Conservation (phyloP, 2,329 filamentous ascomycete genomes). For the Purpureocillium takamizusanense region DNA sequence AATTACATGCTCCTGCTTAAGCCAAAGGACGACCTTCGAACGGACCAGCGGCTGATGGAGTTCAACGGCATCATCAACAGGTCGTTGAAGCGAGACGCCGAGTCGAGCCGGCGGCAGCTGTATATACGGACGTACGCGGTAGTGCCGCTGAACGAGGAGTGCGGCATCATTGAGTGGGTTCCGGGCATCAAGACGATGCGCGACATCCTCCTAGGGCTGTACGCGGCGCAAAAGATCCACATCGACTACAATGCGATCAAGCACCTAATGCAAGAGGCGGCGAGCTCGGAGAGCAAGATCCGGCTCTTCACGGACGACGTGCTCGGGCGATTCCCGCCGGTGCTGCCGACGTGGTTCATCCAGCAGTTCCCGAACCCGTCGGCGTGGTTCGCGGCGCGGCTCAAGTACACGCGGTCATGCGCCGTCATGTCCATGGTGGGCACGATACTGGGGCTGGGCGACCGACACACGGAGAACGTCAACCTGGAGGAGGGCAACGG, state of each 20-base stretch:
- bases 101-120: slow-evolving; percentile 80
- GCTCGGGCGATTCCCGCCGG: slow-evolving; percentile 62
- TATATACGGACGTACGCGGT: slow-evolving; percentile 98
- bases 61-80: slow-evolving; percentile 98
- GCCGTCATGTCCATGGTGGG: slow-evolving; percentile 99
- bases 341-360: slow-evolving; percentile 91
- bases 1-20: slow-evolving; percentile 90
- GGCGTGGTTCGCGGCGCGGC: slow-evolving; percentile 80
- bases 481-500: slow-evolving; percentile 89
- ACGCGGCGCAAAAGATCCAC: slow-evolving; percentile 63
- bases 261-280: slow-evolving; percentile 54
- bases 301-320: slow-evolving; percentile 62
- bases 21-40: slow-evolving; percentile 93
- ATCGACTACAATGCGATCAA: slow-evolving; percentile 62
- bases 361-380: slow-evolving; percentile 91
- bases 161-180: slow-evolving; percentile 97
- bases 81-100: slow-evolving; percentile 81
- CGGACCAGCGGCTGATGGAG: slow-evolving; percentile 97
- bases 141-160: slow-evolving; percentile 93
- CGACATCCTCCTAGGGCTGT: slow-evolving; percentile 76
- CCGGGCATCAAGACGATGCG: slow-evolving; percentile 89
- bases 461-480: slow-evolving; percentile 96
- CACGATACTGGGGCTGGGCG: slow-evolving; percentile 85
- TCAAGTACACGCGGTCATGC: slow-evolving; percentile 85
- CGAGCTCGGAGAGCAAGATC: slow-evolving; percentile 48